Evolutionary conservation across 2,329 filamentous ascomycete species (phyloP).

Genomic region (Fusarium nematophilum): DNA sequence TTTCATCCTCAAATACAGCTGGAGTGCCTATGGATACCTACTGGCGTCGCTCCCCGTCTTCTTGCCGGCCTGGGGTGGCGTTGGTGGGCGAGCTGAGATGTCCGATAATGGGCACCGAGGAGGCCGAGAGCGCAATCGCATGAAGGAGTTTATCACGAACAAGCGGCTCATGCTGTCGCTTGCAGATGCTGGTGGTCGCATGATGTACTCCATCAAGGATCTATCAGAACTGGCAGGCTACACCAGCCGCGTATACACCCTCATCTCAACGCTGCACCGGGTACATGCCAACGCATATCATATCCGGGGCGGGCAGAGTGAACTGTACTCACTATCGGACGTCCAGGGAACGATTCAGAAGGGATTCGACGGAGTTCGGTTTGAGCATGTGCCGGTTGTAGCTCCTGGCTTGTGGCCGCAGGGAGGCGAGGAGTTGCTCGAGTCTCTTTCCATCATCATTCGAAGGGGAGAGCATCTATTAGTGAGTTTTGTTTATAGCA

Average conservation of each 20-base stretch:
- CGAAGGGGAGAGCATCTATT: conserved; percentile 92
- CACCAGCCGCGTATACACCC: conserved; percentile 93
- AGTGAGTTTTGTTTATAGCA: conserved; percentile 51
- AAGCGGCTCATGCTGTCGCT: conserved; percentile 98
- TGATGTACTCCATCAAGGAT: conserved; percentile 99
- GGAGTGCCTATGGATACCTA: conserved; percentile 97
- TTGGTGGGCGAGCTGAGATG: conserved; percentile 79
- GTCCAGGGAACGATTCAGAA: conserved; percentile 93
- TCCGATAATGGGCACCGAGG: conserved; percentile 61
- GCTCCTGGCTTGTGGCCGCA: conserved; percentile 89
- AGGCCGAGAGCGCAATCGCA: conserved; percentile 82
- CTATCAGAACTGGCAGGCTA: conserved; percentile 95
- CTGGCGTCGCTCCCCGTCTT: conserved; percentile 94
- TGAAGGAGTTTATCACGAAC: conserved; percentile 99
- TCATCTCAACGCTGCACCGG: conserved; percentile 93
- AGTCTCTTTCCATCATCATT: conserved; percentile 89
- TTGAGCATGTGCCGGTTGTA: conserved; percentile 93
- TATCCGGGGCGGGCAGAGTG: conserved; percentile 72
- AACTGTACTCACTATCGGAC: conserved; percentile 90
- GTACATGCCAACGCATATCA: conserved; percentile 93
- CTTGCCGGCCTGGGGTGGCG: conserved; percentile 90
- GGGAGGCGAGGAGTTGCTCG: conserved; percentile 90
- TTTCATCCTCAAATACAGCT: conserved; percentile 97
- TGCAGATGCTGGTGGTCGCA: conserved; percentile 93
- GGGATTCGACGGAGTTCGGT: conserved; percentile 92